Base-by-base conservation (phyloP, 768 basidiomycete species). In the Favolaschia claudopus region DNA sequence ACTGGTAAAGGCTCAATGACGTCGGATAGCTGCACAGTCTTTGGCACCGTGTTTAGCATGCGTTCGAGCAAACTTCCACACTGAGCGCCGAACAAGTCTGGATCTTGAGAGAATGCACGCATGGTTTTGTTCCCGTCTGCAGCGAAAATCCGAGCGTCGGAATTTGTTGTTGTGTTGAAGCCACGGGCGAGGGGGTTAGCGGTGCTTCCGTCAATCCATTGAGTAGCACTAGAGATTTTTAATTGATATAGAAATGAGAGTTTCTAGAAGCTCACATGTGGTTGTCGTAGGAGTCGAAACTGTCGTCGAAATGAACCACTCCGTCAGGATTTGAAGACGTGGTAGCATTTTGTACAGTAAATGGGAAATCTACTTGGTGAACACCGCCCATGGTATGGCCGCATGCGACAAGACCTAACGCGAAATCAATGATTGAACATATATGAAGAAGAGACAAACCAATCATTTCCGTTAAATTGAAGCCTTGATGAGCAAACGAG, bases 381-480 rank as follows among this genome's bases (percentile, higher is more conserved):
- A 49, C 44, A 10, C 53, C 46, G n/a, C 48, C 46, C n/a, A 55
- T 10, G 17, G 55, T 60, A 31, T 62, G 60, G 7, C 60, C 60
- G 33, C 60, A 62, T 4, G 60, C 60, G 22, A 62, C 60, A 17
- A 62, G 60, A n/a, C 40, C 58, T 52, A n/a, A n/a, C n/a, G n/a
- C n/a, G 37, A 25, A 15, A 29, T 17, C 14, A 22, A 39, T 13
- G 32, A 25, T 43, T 22, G 31, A 13, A 25, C 37, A 24, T 15
- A 42, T 40, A 36, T 5, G 13, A 20, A 43, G 9, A 44, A 20
- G 14, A 24, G 43, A 24, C 48, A 20, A 49, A 50, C 54, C 48
- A n/a, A 63, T 63, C 61, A 63, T 58, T 46, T 63, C 61, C 3
- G 61, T 42, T 5, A 46, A 33, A 29, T 57, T 58, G 45, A 63